Evolutionary conservation across 768 basidiomycete genomes (phyloP), one percentile per base, ranked within the genome.

Genomic region (Calocybe cyanea): DNA sequence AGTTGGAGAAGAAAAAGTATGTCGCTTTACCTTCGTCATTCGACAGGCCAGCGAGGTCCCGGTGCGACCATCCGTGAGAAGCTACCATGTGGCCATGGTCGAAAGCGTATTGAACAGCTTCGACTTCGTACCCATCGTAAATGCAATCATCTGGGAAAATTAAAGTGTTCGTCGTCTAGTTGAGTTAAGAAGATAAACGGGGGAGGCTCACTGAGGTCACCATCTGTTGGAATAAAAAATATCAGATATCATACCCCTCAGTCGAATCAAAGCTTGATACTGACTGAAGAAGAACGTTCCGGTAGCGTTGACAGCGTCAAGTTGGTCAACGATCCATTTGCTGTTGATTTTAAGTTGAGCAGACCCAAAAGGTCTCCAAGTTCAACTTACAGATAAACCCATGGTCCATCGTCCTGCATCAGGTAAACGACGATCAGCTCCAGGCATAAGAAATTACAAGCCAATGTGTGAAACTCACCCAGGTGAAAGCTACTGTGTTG

Each of bases 381-480:
- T 17, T 3, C 17, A n/a, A 13, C 63, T 40, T 45, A 70, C 67
- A 68, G 31, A 38, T 67, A 71, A 4, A 57, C 43, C 25, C 56
- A 70, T 7, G 73, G 71, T 2, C 73, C 73, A 51, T 75, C 73
- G 54, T 75, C 72, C 71, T 71, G 42, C 14, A 25, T 15, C 7
- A 18, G 30, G 14, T 6, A 35, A 10, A 28, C 17, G 21, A 13
- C 32, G 9, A 4, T n/a, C 14, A 14, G 25, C 23, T n/a, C n/a
- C 11, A 30, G 17, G 4, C 33, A 28, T 37, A n/a, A 25, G 9
- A 31, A 21, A 7, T 23, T 2, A 9, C 37, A 31, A 43, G 41
- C n/a, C n/a, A n/a, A n/a, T n/a, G n/a, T n/a, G n/a, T 35, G 30
- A 21, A 6, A 60, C 69, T 40, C 44, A 70, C 68, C 40, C 72